Conservation (phyloP, 805 yeast genomes). For the Starmerella vaccinii region DNA sequence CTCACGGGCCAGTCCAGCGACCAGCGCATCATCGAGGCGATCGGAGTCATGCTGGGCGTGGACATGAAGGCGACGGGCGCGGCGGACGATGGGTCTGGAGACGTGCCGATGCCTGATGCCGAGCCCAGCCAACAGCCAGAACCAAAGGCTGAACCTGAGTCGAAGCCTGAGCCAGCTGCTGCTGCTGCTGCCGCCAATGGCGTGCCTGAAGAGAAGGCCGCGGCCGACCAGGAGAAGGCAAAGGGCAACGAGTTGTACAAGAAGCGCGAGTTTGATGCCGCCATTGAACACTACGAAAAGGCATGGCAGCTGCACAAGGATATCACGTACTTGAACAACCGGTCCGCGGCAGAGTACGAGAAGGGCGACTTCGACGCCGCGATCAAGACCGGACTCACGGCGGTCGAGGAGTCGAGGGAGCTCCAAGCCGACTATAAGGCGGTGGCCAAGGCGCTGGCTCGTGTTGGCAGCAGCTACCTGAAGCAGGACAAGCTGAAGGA, state of each 20-base stretch:
- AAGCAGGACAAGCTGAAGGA: conserved; percentile 61
- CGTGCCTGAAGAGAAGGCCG: conserved; percentile 26
- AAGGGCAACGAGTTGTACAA: conserved; percentile 83
- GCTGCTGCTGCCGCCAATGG: no score
- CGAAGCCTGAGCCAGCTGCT: conserved; percentile 18
- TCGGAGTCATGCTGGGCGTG: conserved; percentile 78
- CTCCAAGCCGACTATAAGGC: conserved; percentile 82
- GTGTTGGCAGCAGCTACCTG: conserved; percentile 73
- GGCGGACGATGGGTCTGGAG: conserved; percentile 8
- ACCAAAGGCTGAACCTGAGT: conserved; percentile 16
- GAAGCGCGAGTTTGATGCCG: conserved; percentile 80
- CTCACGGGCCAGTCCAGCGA: conserved; percentile 44
- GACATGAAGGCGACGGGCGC: conserved; percentile 34
- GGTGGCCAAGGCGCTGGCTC: conserved; percentile 85
- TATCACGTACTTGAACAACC: conserved; percentile 87
- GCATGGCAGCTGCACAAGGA: conserved; percentile 79
- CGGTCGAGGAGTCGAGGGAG: conserved; percentile 84
- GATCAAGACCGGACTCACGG: conserved; percentile 66
- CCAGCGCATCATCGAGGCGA: conserved; percentile 73
- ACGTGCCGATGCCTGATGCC: conserved; percentile 21
- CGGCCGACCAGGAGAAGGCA: conserved; percentile 51
- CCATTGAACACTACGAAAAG: conserved; percentile 70
- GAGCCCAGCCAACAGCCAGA: conserved; percentile 16
- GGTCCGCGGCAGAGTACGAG: conserved; percentile 96
- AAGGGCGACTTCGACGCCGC: conserved; percentile 85